A percentile compares a stretch with the other conserved stretches of the same genome.
Evolutionary conservation across 2,329 filamentous ascomycete genomes (phyloP).

Genomic region (Sarocladium strictum): DNA sequence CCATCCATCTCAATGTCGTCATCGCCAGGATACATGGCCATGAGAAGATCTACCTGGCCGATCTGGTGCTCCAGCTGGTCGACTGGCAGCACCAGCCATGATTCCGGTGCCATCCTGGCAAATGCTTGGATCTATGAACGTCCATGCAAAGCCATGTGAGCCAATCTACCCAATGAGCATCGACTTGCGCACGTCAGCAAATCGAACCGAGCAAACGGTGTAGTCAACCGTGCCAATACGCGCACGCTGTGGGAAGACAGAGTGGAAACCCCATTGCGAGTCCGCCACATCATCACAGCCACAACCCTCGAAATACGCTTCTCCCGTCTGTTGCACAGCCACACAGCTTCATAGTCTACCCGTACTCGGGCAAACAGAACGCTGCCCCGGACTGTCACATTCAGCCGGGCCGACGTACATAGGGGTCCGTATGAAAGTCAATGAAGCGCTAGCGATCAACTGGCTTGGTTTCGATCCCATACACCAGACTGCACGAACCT

Average conservation of each 20-base stretch:
- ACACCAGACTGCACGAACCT: too few species aligned
- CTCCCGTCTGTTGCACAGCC: neutral
- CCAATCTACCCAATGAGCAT: too few species aligned
- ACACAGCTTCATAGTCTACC: neutral
- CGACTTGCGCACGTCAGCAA: too few species aligned
- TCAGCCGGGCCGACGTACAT: neutral
- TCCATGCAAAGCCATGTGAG: too few species aligned
- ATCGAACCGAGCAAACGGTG: too few species aligned
- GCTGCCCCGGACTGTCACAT: neutral
- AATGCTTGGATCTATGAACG: too few species aligned
- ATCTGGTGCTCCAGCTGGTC: conserved; percentile 42
- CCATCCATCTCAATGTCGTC: conserved; percentile 25
- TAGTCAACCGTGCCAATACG: neutral
- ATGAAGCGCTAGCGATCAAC: neutral
- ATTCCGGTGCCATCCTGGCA: conserved; percentile 1
- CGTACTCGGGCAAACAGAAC: neutral
- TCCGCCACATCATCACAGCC: neutral
- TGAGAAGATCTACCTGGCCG: conserved; percentile 43
- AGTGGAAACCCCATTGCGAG: neutral
- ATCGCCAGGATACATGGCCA: conserved; percentile 42
- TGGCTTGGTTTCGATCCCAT: too few species aligned
- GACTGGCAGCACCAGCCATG: conserved; percentile 23
- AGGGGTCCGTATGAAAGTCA: too few species aligned
- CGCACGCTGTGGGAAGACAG: neutral
- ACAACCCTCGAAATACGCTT: neutral